Conservation (phyloP, 2,329 filamentous ascomycete species). For the Neofusicoccum sp. region DNA sequence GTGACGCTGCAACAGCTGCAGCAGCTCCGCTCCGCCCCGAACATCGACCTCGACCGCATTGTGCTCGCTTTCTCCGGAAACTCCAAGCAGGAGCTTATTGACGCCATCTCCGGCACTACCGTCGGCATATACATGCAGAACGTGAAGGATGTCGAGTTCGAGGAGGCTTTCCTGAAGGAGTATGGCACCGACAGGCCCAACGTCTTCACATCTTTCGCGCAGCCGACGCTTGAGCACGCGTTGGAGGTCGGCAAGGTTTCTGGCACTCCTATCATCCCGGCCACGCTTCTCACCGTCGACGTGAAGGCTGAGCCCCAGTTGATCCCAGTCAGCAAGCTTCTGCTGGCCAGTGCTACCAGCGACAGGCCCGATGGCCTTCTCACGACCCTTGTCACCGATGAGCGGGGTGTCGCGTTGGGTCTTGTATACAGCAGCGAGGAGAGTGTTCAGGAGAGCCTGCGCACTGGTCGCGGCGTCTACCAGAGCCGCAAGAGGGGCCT, state of each 20-base stretch:
- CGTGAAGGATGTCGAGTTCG: conserved; percentile 45
- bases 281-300: conserved; percentile 69
- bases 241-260: conserved; percentile 47
- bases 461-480: conserved; percentile 83
- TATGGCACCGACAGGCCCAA: conserved; percentile 53
- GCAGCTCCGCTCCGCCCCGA: conserved; percentile 53
- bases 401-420: conserved; percentile 80
- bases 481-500: conserved; percentile 93
- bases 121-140: conserved; percentile 50
- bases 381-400: conserved; percentile 88
- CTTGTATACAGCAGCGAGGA: conserved; percentile 93
- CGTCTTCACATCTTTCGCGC: conserved; percentile 54
- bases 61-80: conserved; percentile 56
- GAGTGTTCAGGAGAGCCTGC: conserved; percentile 83
- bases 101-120: conserved; percentile 43
- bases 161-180: conserved; percentile 51
- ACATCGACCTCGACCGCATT: conserved; percentile 59
- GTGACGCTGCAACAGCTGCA: conserved; percentile 71
- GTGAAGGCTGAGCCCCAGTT: conserved; percentile 58
- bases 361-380: conserved; percentile 84
- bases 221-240: conserved; percentile 43
- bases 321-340: conserved; percentile 69
- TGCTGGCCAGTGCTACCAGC: conserved; percentile 75
- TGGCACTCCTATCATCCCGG: conserved; percentile 73
- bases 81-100: conserved; percentile 43